phyloP scores from a whole-genome alignment of 352 stramenopile genomes.

The Phytophthora quininea region DNA sequence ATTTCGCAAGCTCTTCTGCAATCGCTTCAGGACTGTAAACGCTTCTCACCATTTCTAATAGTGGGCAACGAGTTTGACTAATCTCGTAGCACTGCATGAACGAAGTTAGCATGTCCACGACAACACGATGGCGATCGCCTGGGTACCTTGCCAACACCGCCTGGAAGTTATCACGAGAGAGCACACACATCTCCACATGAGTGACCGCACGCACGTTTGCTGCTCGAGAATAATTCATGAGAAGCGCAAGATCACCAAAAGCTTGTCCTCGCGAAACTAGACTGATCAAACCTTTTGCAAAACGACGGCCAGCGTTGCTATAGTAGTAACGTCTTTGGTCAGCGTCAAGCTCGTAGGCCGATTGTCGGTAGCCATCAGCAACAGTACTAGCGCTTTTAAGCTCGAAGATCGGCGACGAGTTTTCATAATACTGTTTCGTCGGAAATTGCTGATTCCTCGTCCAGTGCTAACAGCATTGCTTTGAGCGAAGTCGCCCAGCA shows the following conservation, averaged over 20 bases:
- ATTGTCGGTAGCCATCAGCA: background rate
- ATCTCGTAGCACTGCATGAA: slow-evolving; percentile 40
- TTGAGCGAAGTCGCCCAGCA: slow-evolving; percentile 3
- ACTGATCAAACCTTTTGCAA: background rate
- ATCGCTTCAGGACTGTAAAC: slow-evolving; percentile 30
- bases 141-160: slow-evolving; percentile 41
- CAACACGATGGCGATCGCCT: slow-evolving; percentile 29
- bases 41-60: slow-evolving; percentile 33
- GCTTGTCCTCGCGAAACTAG: slow-evolving; percentile 34
- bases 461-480: slow-evolving; percentile 19
- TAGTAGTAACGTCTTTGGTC: slow-evolving; percentile 3
- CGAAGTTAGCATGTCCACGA: slow-evolving; percentile 34
- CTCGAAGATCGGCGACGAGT: background rate
- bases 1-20: slow-evolving; percentile 16
- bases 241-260: slow-evolving; percentile 59
- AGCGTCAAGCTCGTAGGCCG: slow-evolving; percentile 6
- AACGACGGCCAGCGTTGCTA: background rate
- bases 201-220: slow-evolving; percentile 47
- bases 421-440: background rate
- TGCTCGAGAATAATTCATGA: slow-evolving; percentile 59
- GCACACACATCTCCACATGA: slow-evolving; percentile 61
- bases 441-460: background rate
- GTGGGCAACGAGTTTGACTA: slow-evolving; percentile 21
- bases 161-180: slow-evolving; percentile 47
- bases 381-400: background rate